Conservation (phyloP, 495 filamentous ascomycete genomes). For the Aspergillus funiculosus region DNA sequence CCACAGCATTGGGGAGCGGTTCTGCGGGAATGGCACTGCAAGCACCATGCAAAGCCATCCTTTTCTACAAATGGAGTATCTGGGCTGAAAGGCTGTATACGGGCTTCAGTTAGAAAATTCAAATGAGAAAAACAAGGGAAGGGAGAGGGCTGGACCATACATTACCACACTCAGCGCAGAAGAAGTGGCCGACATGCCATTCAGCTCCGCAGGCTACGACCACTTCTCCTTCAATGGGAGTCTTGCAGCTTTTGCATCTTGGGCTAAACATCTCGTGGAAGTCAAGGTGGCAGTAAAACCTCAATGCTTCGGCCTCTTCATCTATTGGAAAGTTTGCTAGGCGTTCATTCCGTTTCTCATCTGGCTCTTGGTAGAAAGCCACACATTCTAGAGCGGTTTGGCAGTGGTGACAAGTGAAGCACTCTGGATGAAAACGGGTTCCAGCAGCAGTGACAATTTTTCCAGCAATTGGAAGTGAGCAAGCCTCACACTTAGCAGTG, state of each 20-base stretch:
- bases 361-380: constrained; percentile 91
- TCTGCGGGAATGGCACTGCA: constrained; percentile 84
- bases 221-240: constrained; percentile 95
- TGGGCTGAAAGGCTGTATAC: constrained; percentile 62
- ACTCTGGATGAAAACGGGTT: constrained; percentile 86
- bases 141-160: constrained; percentile 36
- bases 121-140: background rate
- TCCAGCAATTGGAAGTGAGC: constrained; percentile 75
- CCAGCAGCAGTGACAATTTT: constrained; percentile 79
- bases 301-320: constrained; percentile 54
- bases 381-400: constrained; percentile 84
- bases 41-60: constrained; percentile 98
- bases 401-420: constrained; percentile 87
- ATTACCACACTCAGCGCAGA: constrained; percentile 98
- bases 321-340: constrained; percentile 52
- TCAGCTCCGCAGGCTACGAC: constrained; percentile 87
- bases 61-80: constrained; percentile 90
- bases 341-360: constrained; percentile 59
- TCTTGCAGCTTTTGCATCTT: constrained; percentile 92
- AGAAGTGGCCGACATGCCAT: constrained; percentile 98
- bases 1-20: constrained; percentile 82
- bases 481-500: constrained; percentile 77
- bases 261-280: constrained; percentile 94
- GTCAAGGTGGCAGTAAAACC: constrained; percentile 97
- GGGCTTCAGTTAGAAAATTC: constrained; percentile 8